Evolutionary conservation across 768 basidiomycete species (phyloP), one percentile per base, ranked within the genome.

Genomic region (Lactarius sanguifluus): DNA sequence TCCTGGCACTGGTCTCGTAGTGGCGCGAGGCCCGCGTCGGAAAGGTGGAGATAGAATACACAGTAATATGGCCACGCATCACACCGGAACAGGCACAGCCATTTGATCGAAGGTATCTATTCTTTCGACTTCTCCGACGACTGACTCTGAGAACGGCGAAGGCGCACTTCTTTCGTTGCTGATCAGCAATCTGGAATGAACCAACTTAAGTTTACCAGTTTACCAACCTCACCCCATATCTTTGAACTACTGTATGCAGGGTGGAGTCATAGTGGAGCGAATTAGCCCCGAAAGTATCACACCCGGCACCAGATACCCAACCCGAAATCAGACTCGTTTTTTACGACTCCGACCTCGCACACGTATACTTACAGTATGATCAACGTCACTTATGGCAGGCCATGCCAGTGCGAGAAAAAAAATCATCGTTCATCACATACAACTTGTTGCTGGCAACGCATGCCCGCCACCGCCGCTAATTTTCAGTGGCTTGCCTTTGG

Each of bases 391-490:
- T 52, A 52, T 52, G 50, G 50, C 50, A 52, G 25, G 50, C 6
- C 50, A 25, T 52, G 47, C 36, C 20, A 18, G 43, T 52, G 47
- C 36, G 25, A 18, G 43, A 43, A 45, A 30, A 28, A 43, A 64
- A n/a, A 64, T 58, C 20, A 57, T 18, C 5, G 45, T 16, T 34
- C 64, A 45, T 65, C 40, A 34, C 18, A 36, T n/a, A 34, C 30
- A 36, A 41, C 20, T 32, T 54, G 47, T 55, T 18, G 28, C 58
- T 65, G 40, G 58, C 58, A 55, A 65, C 64, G 36, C 28, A 28
- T 52, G 50, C 50, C 34, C 41, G 58, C 50, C 64, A 30, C 40
- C 64, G 50, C 64, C 64, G 16, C 64, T n/a, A 23, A 60, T 43
- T 60, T 54, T 52, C 15, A 54, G 28, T 40, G 50, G 18, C 57